Conservation (phyloP, 2,329 filamentous ascomycete species). For the Penicillium rolfsii region DNA sequence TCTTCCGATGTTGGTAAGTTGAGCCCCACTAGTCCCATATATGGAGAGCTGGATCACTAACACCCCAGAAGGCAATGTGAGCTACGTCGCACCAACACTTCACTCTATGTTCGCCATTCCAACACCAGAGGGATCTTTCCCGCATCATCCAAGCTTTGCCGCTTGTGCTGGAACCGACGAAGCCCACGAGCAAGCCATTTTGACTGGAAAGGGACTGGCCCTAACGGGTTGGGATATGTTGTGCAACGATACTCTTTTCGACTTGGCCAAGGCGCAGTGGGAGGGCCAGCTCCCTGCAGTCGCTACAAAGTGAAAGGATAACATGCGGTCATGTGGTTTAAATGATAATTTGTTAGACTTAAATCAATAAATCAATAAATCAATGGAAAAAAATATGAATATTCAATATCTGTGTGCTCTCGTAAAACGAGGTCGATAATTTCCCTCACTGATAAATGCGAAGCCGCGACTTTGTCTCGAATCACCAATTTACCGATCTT, state of each 20-base stretch:
- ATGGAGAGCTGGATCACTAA: not conserved
- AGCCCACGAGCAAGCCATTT: constrained; percentile 3
- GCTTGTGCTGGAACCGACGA: constrained; percentile 9
- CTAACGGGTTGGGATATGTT: constrained; percentile 5
- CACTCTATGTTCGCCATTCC: constrained; percentile 12
- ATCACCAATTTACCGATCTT: too few relatives aligned
- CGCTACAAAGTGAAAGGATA: not conserved
- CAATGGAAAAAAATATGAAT: not conserved
- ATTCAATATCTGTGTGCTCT: too few relatives aligned
- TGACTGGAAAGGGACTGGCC: constrained; percentile 8
- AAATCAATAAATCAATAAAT: too few relatives aligned
- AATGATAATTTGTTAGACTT: too few relatives aligned
- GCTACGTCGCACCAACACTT: constrained; percentile 7
- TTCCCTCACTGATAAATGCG: too few relatives aligned
- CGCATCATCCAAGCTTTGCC: constrained; percentile 5
- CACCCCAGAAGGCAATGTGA: constrained; percentile 4
- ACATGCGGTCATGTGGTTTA: not conserved
- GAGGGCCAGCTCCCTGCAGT: constrained; percentile 1
- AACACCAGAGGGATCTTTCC: not conserved
- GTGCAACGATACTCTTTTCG: constrained; percentile 1
- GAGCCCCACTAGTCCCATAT: too few relatives aligned
- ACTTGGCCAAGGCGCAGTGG: not conserved
- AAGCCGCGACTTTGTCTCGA: too few relatives aligned
- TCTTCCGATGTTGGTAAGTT: constrained; percentile 9
- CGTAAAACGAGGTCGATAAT: not conserved